Evolutionary conservation across 2,329 filamentous ascomycete species (phyloP), one percentile per base, ranked within the genome.

Genomic region (Aspergillus candidus): DNA sequence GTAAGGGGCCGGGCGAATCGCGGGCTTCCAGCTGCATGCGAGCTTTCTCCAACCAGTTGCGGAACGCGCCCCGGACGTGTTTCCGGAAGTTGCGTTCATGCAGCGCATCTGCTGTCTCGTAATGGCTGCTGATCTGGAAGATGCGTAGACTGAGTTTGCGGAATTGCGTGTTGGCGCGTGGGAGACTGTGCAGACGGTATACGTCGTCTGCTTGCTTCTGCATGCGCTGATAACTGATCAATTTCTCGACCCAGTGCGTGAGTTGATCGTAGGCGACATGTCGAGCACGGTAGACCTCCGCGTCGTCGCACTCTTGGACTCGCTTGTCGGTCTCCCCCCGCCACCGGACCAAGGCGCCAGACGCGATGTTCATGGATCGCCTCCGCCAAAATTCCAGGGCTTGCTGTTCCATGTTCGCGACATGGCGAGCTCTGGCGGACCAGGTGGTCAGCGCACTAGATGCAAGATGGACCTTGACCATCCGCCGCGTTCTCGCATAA

Each of bases 71-170:
- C 44, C 74, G 69, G 22, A 73, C 63, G 57, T 81, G 79, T 49
- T 76, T 76, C 43, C 76, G 70, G 32, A 74, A 67, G 48, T 75
- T 78, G 13, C 78, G 66, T 13, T 73, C 68, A 39, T 69, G 66
- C 50, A 82, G 63, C 6, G 76, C 74, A 31, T 74, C 65, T 0
- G 77, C 76, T 33, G 70, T 78, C 44, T 79, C 72, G 8, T 68
- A 60, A 17, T 70, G 70, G 40, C 72, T 72, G 17, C 69, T 67
- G 4, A 77, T 63, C 33, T 78, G 76, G 62, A 82, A 82, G 2
- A 77, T 64, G 6, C 72, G 72, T 62, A 80, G 75, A 41, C 76
- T 78, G n/a, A 82, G 62, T 53, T 73, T 77, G 56, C 76, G 77
- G 44, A 82, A 63, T 17, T 68, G 69, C 11, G 63, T 64, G 10